These are phyloP conservation scores for Rhizophagus sp. DNA, from an alignment of 192 early-diverging fungal species.

Conservation along the genomic window DNA sequence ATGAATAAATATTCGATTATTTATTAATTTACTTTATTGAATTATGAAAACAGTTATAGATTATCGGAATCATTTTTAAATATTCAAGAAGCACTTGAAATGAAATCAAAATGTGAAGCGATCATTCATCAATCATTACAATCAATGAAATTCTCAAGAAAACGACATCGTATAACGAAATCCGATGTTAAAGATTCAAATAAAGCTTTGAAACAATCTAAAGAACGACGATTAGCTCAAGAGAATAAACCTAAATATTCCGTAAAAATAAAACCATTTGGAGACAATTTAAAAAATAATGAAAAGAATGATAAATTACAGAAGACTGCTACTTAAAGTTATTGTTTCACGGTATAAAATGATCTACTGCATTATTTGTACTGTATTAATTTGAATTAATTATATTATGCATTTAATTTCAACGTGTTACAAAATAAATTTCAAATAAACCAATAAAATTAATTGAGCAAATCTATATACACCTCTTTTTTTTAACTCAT, in stretches of 20 bases:
- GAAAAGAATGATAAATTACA: neutral
- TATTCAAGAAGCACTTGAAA: constrained; percentile 42
- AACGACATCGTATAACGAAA: neutral
- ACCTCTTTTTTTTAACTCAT: no score
- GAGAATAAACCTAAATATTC: neutral
- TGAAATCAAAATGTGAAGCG: constrained; percentile 48
- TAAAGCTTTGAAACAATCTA: neutral
- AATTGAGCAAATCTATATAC: no score
- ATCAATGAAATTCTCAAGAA: constrained; percentile 4
- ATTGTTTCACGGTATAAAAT: no score
- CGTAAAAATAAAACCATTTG: neutral
- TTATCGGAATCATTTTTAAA: constrained; percentile 62
- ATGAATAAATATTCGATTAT: neutral
- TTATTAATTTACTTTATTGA: neutral
- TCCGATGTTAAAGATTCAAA: neutral
- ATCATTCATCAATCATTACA: constrained; percentile 37
- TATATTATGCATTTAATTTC: no score
- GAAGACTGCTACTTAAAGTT: neutral
- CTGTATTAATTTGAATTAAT: no score
- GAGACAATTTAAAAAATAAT: neutral
- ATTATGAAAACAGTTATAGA: constrained; percentile 42
- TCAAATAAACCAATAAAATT: no score
- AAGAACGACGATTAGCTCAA: neutral
- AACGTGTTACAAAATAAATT: no score
- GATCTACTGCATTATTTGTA: no score